Percentiles rank a stretch among this genome's conserved stretches.
Evolutionary conservation across 208 protist genomes (phyloP).

Genomic region (Leishmania mexicana): DNA sequence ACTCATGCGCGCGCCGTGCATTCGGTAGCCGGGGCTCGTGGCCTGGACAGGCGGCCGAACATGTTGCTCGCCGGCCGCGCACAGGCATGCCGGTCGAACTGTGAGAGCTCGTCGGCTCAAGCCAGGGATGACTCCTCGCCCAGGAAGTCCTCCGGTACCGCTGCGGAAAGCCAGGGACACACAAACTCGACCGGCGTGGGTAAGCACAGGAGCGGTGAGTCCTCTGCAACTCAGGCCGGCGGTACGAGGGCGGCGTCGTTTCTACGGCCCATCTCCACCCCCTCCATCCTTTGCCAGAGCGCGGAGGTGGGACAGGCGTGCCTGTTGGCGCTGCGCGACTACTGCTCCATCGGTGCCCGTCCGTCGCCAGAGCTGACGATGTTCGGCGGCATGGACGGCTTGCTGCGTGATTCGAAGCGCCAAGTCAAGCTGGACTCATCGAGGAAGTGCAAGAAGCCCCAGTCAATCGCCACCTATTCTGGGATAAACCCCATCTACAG

Average conservation of each 20-base stretch:
- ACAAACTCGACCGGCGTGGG: neutral
- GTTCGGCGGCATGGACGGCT: constrained; percentile 67
- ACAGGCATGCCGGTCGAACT: constrained; percentile 1
- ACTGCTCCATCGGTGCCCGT: constrained; percentile 53
- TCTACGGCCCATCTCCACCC: constrained; percentile 42
- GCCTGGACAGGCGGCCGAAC: neutral
- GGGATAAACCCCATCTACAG: constrained; percentile 45
- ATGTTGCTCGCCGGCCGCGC: neutral
- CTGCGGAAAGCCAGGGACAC: neutral
- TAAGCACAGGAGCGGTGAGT: neutral
- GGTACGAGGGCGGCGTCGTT: neutral
- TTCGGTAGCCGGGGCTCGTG: neutral
- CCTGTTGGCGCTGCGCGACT: constrained; percentile 76
- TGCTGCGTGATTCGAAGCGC: constrained; percentile 72
- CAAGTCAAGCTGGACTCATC: constrained; percentile 25
- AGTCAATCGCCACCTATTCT: constrained; percentile 15
- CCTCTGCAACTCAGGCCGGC: neutral
- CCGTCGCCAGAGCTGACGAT: constrained; percentile 42
- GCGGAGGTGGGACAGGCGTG: constrained; percentile 70
- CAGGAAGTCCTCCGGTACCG: neutral
- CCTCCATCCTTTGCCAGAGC: constrained; percentile 73
- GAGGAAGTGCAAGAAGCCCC: constrained; percentile 23
- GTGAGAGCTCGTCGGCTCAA: neutral
- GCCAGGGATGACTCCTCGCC: neutral
- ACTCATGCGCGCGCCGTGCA: neutral